Evolutionary conservation across 2,329 filamentous ascomycete genomes (phyloP).

Genomic region (Nothophaeocryptopus gaeumannii): DNA sequence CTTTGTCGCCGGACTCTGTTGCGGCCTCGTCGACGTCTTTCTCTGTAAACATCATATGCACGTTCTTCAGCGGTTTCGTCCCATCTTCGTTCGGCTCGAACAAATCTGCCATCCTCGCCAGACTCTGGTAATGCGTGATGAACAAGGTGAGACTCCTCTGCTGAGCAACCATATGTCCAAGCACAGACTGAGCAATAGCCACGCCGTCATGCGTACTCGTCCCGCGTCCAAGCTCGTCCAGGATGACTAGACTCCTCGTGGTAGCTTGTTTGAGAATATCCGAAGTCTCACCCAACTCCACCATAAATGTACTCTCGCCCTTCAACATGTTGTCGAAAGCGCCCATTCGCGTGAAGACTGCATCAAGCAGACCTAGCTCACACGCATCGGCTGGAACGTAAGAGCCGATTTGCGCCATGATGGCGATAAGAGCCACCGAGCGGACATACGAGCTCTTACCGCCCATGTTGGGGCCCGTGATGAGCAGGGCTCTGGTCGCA

Average conservation of each 20-base stretch:
- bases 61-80: conserved; percentile 61
- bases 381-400: conserved; percentile 82
- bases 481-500: conserved; percentile 69
- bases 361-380: conserved; percentile 77
- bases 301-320: conserved; percentile 96
- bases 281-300: conserved; percentile 88
- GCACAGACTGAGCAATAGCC: conserved; percentile 88
- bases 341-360: conserved; percentile 92
- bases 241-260: conserved; percentile 77
- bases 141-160: conserved; percentile 80
- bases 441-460: conserved; percentile 98
- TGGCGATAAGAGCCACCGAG: conserved; percentile 82
- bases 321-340: conserved; percentile 95
- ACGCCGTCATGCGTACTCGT: conserved; percentile 95
- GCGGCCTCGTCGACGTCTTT: conserved; percentile 50
- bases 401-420: conserved; percentile 92
- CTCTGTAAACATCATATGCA: conserved; percentile 87
- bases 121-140: conserved; percentile 94
- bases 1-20: conserved; percentile 56
- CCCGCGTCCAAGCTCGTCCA: conserved; percentile 91
- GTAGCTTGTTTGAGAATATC: conserved; percentile 88
- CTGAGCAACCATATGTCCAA: conserved; percentile 76
- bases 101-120: conserved; percentile 69
- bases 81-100: conserved; percentile 58
- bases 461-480: conserved; percentile 98